Percentiles rank a stretch among this genome's conserved stretches.
Conservation (phyloP, 345 rosid genomes). For the Carallia pectinifolia region DNA sequence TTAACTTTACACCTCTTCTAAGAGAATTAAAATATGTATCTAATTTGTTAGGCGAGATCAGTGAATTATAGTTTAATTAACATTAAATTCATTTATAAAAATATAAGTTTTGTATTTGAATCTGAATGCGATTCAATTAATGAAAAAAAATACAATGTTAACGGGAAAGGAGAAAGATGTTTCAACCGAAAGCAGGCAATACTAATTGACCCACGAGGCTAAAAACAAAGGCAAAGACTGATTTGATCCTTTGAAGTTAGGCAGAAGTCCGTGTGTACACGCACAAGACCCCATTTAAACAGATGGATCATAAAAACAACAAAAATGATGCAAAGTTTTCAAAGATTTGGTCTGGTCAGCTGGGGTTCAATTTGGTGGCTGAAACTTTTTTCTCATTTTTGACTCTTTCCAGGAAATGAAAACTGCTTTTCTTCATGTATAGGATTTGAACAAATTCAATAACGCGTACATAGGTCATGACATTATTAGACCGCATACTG, state of each 20-base stretch:
- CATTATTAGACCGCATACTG: not conserved
- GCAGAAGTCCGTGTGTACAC: not conserved
- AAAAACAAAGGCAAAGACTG: not conserved
- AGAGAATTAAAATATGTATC: too few species aligned
- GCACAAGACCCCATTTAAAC: not conserved
- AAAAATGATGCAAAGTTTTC: not conserved
- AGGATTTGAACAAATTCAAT: not conserved
- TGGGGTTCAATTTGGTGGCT: constrained; percentile 1
- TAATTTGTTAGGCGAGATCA: too few species aligned
- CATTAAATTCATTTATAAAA: too few species aligned
- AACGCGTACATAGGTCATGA: not conserved
- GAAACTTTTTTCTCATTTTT: not conserved
- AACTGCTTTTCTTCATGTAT: not conserved
- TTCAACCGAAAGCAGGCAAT: not conserved
- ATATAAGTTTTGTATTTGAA: too few species aligned
- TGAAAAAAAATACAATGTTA: too few species aligned
- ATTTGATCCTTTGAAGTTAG: too few species aligned
- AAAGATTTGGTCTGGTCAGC: not conserved
- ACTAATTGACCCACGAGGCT: not conserved
- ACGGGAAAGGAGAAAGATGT: not conserved
- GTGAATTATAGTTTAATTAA: too few species aligned
- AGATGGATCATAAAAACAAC: not conserved
- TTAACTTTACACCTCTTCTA: too few species aligned
- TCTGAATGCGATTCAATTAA: too few species aligned
- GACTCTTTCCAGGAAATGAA: too few species aligned